These are phyloP conservation scores for Kwoniella shivajii DNA, from an alignment of 1,284 basidiomycete genomes.

Conservation along the genomic window DNA sequence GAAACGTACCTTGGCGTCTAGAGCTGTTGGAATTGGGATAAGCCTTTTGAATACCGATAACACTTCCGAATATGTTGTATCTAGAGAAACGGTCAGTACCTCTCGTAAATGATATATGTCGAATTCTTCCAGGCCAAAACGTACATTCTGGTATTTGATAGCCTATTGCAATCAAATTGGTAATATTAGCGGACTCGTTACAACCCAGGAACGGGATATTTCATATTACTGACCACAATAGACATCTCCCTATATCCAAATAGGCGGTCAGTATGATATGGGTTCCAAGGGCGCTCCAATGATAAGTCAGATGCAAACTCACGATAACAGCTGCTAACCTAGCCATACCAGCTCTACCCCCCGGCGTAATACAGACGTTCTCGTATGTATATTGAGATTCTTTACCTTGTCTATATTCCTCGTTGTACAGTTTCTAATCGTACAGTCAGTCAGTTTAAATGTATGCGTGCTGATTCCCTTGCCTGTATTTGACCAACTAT, in stretches of 20 bases:
- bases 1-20: constrained; percentile 24
- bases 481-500: no score
- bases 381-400: constrained; percentile 81
- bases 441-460: no score
- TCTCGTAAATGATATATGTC: not conserved
- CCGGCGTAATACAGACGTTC: constrained; percentile 69
- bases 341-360: constrained; percentile 82
- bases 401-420: constrained; percentile 78
- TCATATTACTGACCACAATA: constrained; percentile 46
- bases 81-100: constrained; percentile 15
- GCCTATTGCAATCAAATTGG: constrained; percentile 7
- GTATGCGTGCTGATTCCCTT: no score
- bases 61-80: constrained; percentile 62
- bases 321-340: constrained; percentile 85
- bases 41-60: constrained; percentile 84
- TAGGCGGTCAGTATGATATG: not conserved
- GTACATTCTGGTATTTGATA: constrained; percentile 43
- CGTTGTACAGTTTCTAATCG: constrained; percentile 75
- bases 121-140: not conserved
- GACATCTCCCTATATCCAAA: constrained; percentile 32
- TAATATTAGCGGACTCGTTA: not conserved
- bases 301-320: constrained; percentile 12
- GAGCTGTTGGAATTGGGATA: constrained; percentile 79
- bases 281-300: no score
- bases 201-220: no score